Base-by-base conservation (phyloP, 805 yeast species). In the Nakazawaea ernobii region DNA sequence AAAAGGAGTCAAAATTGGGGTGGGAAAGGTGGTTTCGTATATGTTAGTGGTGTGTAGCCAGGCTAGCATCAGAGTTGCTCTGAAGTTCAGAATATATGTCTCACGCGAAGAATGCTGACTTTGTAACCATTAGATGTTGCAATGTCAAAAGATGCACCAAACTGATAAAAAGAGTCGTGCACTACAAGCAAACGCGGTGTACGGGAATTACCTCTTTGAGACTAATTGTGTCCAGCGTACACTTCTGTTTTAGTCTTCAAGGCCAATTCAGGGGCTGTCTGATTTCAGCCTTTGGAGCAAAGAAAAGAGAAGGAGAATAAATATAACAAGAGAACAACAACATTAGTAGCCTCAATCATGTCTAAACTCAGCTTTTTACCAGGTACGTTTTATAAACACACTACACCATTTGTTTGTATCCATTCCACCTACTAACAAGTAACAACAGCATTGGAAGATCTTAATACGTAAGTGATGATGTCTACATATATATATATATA, bases 381-480 rank as follows among this genome's bases (percentile, higher is more conserved):
- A 14, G 50, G 50, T 46, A 41, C 17, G 49, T 41, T 26, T 20
- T 20, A 20, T 20, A 20, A 20, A 3, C 24, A 5, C 24, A 20
- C 24, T 5, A 20, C 24, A 20, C 24, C 5, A 5, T 20, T 20
- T 20, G 24, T 20, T 5, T 20, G 5, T 20, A 3, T 5, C 24
- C 5, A 20, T 20, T 20, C 24, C 3, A 30, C 6, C 3, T 13
- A 24, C 10, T 38, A 9, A 38, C 10, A 32, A 8, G 6, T 9
- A 3, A 17, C 27, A 35, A 40, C 17, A 58, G 65, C 65, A 14
- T 55, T 59, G 33, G 59, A 59, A 28, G 66, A 61, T 39, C 60
- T 60, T 35, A 57, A 57, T 48, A 52, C 59, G 65, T 61, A 50
- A 43, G 65, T 55, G 20, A 29, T 10, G 14, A 24, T n/a, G n/a